These are phyloP conservation scores for Centaurea solstitialis DNA, from an alignment of 129 eudicot species.

Conservation along the genomic window DNA sequence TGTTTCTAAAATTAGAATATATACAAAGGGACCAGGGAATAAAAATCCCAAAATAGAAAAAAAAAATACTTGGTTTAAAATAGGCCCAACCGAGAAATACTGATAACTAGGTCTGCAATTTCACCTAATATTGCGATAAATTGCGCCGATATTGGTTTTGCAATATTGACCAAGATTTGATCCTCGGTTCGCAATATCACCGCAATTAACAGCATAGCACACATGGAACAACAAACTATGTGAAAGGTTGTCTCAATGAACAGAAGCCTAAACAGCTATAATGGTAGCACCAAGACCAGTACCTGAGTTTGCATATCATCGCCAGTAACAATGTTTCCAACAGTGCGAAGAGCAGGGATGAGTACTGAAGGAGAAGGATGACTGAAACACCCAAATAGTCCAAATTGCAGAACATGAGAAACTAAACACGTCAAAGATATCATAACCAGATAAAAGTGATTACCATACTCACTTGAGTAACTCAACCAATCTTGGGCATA, in stretches of 20 bases:
- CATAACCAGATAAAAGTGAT: neutral
- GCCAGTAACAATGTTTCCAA: conserved; percentile 70
- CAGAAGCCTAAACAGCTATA: neutral
- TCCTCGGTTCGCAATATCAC: no score
- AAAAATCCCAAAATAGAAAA: no score
- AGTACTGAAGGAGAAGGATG: conserved; percentile 68
- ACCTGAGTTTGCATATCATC: conserved; percentile 82
- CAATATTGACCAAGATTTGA: no score
- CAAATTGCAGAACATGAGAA: neutral
- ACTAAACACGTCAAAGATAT: neutral
- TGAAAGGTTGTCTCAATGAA: neutral
- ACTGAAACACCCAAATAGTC: conserved; percentile 26
- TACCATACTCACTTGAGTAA: conserved; percentile 50
- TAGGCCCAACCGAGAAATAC: no score
- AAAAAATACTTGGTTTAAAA: no score
- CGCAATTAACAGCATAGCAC: no score
- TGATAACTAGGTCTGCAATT: no score
- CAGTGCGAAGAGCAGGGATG: conserved; percentile 68
- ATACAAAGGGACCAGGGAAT: no score
- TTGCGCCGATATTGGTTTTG: no score
- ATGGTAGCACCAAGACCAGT: neutral
- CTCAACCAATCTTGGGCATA: conserved; percentile 66
- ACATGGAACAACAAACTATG: neutral
- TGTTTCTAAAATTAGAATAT: no score
- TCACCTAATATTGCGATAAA: no score